Percentiles rank a stretch among this genome's conserved stretches.
Evolutionary conservation across 208 protist species (phyloP).

Genomic region (Leishmania gerbilli): DNA sequence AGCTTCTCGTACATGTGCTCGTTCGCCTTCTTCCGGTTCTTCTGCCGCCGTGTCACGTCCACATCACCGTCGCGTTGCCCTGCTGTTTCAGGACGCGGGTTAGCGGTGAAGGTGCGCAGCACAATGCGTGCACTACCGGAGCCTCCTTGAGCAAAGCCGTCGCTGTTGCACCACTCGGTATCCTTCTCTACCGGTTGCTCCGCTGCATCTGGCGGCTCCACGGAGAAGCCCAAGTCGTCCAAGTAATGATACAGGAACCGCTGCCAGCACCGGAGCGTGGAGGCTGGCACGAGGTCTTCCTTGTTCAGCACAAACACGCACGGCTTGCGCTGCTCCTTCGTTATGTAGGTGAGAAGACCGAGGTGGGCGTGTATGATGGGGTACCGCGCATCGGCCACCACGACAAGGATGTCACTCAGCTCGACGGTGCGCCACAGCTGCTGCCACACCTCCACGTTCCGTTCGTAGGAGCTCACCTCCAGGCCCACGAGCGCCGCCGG

Average conservation of each 20-base stretch:
- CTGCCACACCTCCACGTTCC: constrained; percentile 98
- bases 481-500: constrained; percentile 20
- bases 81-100: constrained; percentile 61
- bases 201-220: constrained; percentile 16
- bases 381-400: constrained; percentile 96
- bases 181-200: background rate
- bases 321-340: constrained; percentile 76
- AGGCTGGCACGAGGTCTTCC: constrained; percentile 80
- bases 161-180: background rate
- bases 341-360: constrained; percentile 92
- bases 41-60: constrained; percentile 43
- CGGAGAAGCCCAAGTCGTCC: constrained; percentile 40
- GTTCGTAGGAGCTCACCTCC: constrained; percentile 94
- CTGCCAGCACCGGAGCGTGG: constrained; percentile 67
- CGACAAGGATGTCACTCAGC: constrained; percentile 92
- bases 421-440: constrained; percentile 98
- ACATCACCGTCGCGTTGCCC: constrained; percentile 40
- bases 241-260: constrained; percentile 71
- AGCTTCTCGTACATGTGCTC: constrained; percentile 80
- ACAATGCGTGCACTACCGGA: constrained; percentile 32
- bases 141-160: background rate
- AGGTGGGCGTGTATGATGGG: constrained; percentile 95
- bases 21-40: constrained; percentile 51
- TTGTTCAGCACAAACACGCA: constrained; percentile 97
- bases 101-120: constrained; percentile 75